Conservation (phyloP, 352 stramenopile species). For the Lagenidium sp. region DNA sequence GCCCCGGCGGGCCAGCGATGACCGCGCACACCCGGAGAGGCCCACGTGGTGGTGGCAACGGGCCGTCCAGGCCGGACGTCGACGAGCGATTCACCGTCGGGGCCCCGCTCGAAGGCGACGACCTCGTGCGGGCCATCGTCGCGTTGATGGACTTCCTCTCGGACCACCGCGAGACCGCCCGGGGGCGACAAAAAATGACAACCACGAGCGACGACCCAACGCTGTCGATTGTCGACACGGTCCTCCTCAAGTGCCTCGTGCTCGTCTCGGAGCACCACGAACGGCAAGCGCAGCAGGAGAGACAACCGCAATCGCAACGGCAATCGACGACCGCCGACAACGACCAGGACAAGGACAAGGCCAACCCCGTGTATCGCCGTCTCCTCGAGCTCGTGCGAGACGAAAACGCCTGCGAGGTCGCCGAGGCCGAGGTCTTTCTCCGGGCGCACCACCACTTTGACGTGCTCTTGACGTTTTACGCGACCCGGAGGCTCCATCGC, state of each 20-base stretch:
- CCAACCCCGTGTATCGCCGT: constrained; percentile 21
- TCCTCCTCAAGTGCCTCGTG: constrained; percentile 77
- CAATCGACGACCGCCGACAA: too few relatives aligned
- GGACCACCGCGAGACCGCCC: constrained; percentile 20
- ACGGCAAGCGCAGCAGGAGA: too few relatives aligned
- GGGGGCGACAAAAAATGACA: too few relatives aligned
- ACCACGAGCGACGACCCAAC: constrained; percentile 4
- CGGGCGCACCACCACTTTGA: constrained; percentile 52
- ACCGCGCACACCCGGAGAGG: too few relatives aligned
- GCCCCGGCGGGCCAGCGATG: background rate
- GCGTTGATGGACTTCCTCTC: constrained; percentile 45
- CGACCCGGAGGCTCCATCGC: constrained; percentile 53
- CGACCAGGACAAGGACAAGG: constrained; percentile 19
- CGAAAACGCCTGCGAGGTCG: constrained; percentile 59
- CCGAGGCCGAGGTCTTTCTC: constrained; percentile 71
- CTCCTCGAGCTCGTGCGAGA: constrained; percentile 44
- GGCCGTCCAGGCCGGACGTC: too few relatives aligned
- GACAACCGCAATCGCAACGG: too few relatives aligned
- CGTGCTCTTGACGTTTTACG: constrained; percentile 62
- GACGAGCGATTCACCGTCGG: too few relatives aligned
- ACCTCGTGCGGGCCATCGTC: constrained; percentile 39
- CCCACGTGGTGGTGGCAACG: too few relatives aligned
- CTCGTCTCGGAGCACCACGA: constrained; percentile 47
- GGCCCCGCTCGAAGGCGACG: constrained; percentile 24
- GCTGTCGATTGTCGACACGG: constrained; percentile 63